Percentiles rank a stretch among this genome's conserved stretches.
These are phyloP conservation scores for Austroboletus novae-zelandiae DNA, from an alignment of 1,284 basidiomycete genomes.

Conservation along the genomic window DNA sequence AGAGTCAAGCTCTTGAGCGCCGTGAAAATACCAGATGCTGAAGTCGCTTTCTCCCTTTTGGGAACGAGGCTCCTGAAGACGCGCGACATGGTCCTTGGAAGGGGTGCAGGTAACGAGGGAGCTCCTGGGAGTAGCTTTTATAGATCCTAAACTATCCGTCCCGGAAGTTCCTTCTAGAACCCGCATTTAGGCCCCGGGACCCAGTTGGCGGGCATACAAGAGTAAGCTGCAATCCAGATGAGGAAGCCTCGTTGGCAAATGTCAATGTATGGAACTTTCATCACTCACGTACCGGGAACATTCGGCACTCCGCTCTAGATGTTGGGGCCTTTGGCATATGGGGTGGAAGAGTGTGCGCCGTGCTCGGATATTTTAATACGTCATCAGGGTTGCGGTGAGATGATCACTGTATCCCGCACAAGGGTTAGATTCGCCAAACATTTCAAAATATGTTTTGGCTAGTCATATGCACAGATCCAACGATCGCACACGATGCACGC, in stretches of 20 bases:
- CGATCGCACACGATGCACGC: not conserved
- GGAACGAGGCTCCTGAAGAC: slow-evolving; percentile 45
- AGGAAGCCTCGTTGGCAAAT: not conserved
- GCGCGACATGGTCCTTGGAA: slow-evolving; percentile 17
- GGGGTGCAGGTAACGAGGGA: not conserved
- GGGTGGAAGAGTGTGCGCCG: not conserved
- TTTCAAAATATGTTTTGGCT: not conserved
- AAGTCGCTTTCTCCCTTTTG: slow-evolving; percentile 38
- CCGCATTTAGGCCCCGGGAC: not conserved
- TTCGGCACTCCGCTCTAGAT: slow-evolving; percentile 1
- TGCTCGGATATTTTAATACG: not conserved
- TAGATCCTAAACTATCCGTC: slow-evolving; percentile 1
- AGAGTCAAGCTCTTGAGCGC: slow-evolving; percentile 42
- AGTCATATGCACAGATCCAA: not conserved
- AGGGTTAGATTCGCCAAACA: slow-evolving; percentile 3
- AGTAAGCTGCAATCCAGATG: slow-evolving; percentile 2
- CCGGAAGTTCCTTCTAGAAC: slow-evolving; percentile 1
- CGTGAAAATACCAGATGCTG: slow-evolving; percentile 35
- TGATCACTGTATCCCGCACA: not conserved
- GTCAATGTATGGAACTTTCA: not conserved
- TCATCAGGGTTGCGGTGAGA: not conserved
- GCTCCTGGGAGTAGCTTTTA: slow-evolving; percentile 14
- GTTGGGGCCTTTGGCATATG: not conserved
- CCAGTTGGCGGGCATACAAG: not conserved
- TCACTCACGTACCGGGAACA: not conserved